Evolutionary conservation across 1,284 basidiomycete genomes (phyloP).

Genomic region (Cutaneotrichosporon sp.): DNA sequence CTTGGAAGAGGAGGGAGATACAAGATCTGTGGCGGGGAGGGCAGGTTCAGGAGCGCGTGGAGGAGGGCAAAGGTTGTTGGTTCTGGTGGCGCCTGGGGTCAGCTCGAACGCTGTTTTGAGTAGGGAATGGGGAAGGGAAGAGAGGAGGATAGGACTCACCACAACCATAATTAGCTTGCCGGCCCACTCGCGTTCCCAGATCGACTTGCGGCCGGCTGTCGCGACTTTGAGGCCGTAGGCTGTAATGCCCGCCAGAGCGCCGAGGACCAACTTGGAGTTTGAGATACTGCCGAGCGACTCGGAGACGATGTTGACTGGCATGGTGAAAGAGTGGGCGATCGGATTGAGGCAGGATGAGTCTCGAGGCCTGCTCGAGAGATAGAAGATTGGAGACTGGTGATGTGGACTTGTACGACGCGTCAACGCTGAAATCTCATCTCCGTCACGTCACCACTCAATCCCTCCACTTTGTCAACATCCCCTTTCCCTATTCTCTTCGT

Average conservation of each 20-base stretch:
- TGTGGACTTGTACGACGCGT: background rate
- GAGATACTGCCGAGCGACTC: constrained; percentile 28
- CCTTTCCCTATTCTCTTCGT: background rate
- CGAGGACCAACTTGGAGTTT: constrained; percentile 25
- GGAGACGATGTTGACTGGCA: constrained; percentile 41
- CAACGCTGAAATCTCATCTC: background rate
- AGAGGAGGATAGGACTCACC: constrained; percentile 31
- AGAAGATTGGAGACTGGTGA: background rate
- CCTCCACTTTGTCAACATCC: constrained; percentile 2
- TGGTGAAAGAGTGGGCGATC: constrained; percentile 15
- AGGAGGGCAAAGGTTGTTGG: constrained; percentile 46
- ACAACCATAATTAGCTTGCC: constrained; percentile 52
- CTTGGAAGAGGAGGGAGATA: constrained; percentile 47
- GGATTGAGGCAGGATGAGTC: background rate
- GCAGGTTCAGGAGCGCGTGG: constrained; percentile 46
- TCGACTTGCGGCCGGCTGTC: constrained; percentile 43
- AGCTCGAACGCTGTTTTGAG: background rate
- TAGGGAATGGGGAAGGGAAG: background rate
- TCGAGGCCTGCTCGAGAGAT: background rate
- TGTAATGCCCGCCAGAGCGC: constrained; percentile 28
- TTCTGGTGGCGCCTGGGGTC: constrained; percentile 44
- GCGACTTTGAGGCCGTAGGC: constrained; percentile 38
- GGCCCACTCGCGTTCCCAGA: constrained; percentile 53
- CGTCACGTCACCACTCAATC: background rate
- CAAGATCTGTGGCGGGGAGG: constrained; percentile 52